Conservation (phyloP, 441 rosid genomes). For the Syzygium malaccense region DNA sequence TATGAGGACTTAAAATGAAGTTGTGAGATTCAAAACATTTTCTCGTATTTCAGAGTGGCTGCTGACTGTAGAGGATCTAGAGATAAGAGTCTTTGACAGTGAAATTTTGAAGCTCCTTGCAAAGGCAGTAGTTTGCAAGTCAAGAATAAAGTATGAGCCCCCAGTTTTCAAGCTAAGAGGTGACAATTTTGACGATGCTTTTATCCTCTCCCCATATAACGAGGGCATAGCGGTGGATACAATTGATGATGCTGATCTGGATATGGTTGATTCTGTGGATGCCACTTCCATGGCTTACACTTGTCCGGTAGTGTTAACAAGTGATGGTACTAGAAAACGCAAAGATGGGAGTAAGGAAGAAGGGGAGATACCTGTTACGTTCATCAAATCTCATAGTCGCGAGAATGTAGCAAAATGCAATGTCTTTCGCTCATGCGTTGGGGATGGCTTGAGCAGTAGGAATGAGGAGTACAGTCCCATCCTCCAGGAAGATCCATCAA, state of each 20-base stretch:
- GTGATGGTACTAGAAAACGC: conserved; percentile 46
- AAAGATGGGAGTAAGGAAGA: conserved; percentile 43
- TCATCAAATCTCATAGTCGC: conserved; percentile 27
- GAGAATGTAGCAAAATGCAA: conserved; percentile 20
- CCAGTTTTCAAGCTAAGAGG: conserved; percentile 7
- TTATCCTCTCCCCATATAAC: not conserved
- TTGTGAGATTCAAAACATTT: not conserved
- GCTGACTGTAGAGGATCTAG: conserved; percentile 48
- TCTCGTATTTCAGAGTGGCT: conserved; percentile 53
- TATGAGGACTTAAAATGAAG: not conserved
- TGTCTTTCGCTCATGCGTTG: conserved; percentile 13
- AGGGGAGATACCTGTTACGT: conserved; percentile 31
- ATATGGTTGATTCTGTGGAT: conserved; percentile 37
- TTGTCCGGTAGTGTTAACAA: not conserved
- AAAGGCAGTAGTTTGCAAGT: conserved; percentile 30
- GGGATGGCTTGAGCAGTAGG: conserved; percentile 31
- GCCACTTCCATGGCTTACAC: not conserved
- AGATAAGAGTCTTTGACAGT: conserved; percentile 41
- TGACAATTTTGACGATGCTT: conserved; percentile 5
- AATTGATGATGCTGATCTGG: conserved; percentile 21
- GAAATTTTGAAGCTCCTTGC: conserved; percentile 41
- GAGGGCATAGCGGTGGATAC: conserved; percentile 8
- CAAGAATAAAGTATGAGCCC: conserved; percentile 29
- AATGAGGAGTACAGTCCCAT: conserved; percentile 33
- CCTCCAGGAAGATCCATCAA: conserved; percentile 21